These are phyloP conservation scores for Dryadomyces sulphureus DNA, from an alignment of 2,329 filamentous ascomycete genomes.

Conservation along the genomic window DNA sequence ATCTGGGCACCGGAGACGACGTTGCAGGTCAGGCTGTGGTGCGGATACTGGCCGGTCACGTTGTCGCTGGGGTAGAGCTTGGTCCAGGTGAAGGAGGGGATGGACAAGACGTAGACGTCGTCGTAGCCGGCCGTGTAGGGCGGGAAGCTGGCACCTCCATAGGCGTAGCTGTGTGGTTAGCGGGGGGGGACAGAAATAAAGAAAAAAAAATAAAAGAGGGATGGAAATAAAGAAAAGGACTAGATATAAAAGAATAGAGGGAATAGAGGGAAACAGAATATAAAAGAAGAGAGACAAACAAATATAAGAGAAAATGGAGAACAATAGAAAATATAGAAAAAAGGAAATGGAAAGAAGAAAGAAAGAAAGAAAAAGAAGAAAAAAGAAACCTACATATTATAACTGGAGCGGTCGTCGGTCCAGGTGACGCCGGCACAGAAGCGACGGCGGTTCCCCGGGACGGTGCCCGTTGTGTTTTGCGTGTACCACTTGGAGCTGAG, in stretches of 20 bases:
- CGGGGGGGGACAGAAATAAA: neutral
- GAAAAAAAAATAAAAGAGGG: neutral
- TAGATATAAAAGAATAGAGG: slow-evolving; percentile 1
- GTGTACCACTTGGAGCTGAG: slow-evolving; percentile 43
- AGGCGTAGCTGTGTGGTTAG: slow-evolving; percentile 34
- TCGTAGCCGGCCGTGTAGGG: slow-evolving; percentile 36
- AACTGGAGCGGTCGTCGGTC: slow-evolving; percentile 43
- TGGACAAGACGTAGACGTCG: slow-evolving; percentile 45
- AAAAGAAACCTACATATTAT: slow-evolving; percentile 40
- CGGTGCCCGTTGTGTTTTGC: slow-evolving; percentile 37
- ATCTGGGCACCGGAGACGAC: slow-evolving; percentile 42
- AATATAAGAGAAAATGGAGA: neutral
- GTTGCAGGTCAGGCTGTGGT: slow-evolving; percentile 43
- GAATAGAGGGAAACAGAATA: neutral
- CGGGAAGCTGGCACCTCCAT: slow-evolving; percentile 39
- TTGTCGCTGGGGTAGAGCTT: slow-evolving; percentile 32
- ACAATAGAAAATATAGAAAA: neutral
- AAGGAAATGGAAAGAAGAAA: neutral
- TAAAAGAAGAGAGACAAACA: neutral
- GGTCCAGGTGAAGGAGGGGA: slow-evolving; percentile 51
- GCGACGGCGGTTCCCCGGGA: slow-evolving; percentile 36
- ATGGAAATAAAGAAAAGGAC: neutral
- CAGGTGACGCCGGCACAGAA: slow-evolving; percentile 49
- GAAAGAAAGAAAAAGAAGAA: neutral
- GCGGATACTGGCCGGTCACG: slow-evolving; percentile 25